Evolutionary conservation across 805 yeast genomes (phyloP).

Genomic region (Metschnikowia lachancei): DNA sequence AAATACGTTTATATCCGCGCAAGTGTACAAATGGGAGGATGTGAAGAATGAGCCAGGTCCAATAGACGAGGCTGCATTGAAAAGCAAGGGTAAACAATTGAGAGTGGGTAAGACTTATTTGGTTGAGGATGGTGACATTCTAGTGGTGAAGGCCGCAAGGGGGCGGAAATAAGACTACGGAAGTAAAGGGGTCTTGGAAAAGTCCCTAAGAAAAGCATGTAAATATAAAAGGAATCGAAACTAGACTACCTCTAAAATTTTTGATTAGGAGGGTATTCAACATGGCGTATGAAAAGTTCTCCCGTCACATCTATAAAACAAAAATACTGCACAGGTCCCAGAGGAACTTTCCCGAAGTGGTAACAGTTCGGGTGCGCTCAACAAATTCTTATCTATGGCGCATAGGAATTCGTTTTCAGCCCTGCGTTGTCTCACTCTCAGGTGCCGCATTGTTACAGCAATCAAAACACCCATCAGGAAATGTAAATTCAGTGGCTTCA

Average conservation of each 20-base stretch:
- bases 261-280: too few relatives aligned
- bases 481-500: background rate
- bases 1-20: slow-evolving; percentile 92
- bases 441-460: background rate
- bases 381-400: background rate
- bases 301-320: too few relatives aligned
- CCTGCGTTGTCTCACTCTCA: background rate
- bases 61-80: slow-evolving; percentile 51
- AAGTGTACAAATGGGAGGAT: slow-evolving; percentile 83
- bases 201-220: too few relatives aligned
- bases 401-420: background rate
- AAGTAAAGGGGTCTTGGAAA: background rate
- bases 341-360: background rate
- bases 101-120: slow-evolving; percentile 75
- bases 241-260: too few relatives aligned
- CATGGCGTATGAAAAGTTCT: background rate
- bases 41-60: slow-evolving; percentile 39
- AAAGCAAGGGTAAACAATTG: slow-evolving; percentile 55
- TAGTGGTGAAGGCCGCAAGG: slow-evolving; percentile 50
- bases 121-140: slow-evolving; percentile 82
- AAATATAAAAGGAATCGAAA: too few relatives aligned
- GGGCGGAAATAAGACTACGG: slow-evolving; percentile 2
- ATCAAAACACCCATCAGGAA: background rate
- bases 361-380: slow-evolving; percentile 1
- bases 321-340: background rate